Percentiles rank a stretch among this genome's conserved stretches.
Conservation (phyloP, 1,284 basidiomycete species). For the Termitomyces sp. region DNA sequence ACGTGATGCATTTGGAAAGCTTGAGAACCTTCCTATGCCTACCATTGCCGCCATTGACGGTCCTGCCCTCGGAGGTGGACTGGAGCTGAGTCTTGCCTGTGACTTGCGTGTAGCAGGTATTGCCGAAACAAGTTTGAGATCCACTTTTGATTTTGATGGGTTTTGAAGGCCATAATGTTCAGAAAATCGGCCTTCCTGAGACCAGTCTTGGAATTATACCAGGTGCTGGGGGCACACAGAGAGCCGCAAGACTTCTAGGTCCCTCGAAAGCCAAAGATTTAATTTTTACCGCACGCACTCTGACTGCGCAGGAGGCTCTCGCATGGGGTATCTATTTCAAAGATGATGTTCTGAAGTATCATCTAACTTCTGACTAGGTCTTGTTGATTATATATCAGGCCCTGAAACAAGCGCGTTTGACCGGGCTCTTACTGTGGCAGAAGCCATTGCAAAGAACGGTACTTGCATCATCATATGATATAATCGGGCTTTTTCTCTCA, state of each 20-base stretch:
- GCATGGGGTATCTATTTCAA: conserved; percentile 54
- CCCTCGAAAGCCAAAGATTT: conserved; percentile 83
- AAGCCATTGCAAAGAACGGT: conserved; percentile 71
- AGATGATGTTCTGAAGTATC: not conserved
- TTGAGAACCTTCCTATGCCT: conserved; percentile 81
- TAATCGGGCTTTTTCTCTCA: not conserved
- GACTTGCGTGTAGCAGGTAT: conserved; percentile 84
- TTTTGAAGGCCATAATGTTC: conserved; percentile 47
- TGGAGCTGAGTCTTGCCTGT: conserved; percentile 84
- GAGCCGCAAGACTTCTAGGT: conserved; percentile 79
- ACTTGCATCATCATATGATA: conserved; percentile 15
- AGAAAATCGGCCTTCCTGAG: conserved; percentile 82
- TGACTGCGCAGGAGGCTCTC: conserved; percentile 67
- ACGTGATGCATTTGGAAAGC: conserved; percentile 64
- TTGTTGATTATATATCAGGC: conserved; percentile 75
- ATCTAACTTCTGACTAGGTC: conserved; percentile 39
- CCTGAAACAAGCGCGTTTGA: conserved; percentile 57
- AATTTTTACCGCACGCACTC: conserved; percentile 71
- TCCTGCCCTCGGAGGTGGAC: conserved; percentile 86
- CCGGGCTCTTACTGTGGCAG: conserved; percentile 59
- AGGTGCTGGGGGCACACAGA: conserved; percentile 91
- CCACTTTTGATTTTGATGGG: conserved; percentile 6
- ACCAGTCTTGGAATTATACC: conserved; percentile 89
- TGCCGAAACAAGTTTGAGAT: conserved; percentile 2
- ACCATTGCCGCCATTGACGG: conserved; percentile 93